Base-by-base conservation (phyloP, 768 basidiomycete species). In the Galerina sulciceps region DNA sequence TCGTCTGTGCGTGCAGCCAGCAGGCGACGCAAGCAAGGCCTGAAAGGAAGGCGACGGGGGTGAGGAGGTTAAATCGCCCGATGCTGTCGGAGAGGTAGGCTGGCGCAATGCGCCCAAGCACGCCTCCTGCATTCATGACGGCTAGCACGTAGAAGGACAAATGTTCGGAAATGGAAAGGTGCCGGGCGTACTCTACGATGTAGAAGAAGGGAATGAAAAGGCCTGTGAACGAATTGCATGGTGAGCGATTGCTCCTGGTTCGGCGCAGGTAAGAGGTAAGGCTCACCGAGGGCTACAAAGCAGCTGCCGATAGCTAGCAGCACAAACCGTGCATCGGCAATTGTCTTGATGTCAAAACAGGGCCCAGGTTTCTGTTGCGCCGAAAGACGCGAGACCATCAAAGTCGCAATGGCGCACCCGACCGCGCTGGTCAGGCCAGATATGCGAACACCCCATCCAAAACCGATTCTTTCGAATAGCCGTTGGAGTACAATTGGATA, bases 151-250 rank as follows among this genome's bases (percentile, higher is more conserved):
- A 81, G 72, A 87, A 84, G 0, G 82, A 76, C 23, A 71, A 73
- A 42, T 72, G 77, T 52, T 65, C 60, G 2, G 78, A 59, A 38
- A 83, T 71, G 46, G 67, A 71, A 56, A 80, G 71, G 42, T 77
- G 78, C 54, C 76, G 74, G 17, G 87, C 75, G 69, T 85, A 89
- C 49, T 82, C 79, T 18, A 84, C 81, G 53, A 91, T 84, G 74
- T 85, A 91, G 67, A 89, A 87, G 69, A 83, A 86, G 6, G 89
- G 89, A 20, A 85, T 86, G 72, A 89, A 91, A 4, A 90, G 73
- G 23, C 88, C 89, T 90, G 63, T 34, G 48, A 34, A 49, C 35
- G 36, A 52, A 40, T n/a, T 49, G 18, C 36, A 50, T 14, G 14
- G 36, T 45, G 40, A 43, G 54, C 18, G 58, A 10, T n/a, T 42